Percentiles rank a stretch among this genome's conserved stretches.
These are phyloP conservation scores for Zygotorulaspora mrakii DNA, from an alignment of 1,139 yeast genomes.

Conservation along the genomic window DNA sequence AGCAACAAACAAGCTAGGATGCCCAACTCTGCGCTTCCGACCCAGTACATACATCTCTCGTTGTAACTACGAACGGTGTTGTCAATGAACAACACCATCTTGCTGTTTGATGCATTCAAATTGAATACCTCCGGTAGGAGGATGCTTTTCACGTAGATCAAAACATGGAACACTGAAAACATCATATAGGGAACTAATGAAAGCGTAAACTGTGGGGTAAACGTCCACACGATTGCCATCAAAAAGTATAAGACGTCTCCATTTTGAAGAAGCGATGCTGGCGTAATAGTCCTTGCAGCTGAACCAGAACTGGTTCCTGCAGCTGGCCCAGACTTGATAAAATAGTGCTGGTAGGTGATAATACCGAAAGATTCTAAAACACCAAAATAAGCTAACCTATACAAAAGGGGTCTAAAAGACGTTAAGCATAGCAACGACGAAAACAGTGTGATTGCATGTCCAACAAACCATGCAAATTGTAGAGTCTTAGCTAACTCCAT, in stretches of 20 bases:
- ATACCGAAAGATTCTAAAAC: constrained; percentile 74
- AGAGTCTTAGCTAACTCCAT: constrained; percentile 27
- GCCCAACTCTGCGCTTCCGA: constrained; percentile 67
- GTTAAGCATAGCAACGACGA: constrained; percentile 53
- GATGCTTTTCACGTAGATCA: constrained; percentile 61
- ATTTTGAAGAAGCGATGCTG: constrained; percentile 45
- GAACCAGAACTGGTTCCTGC: no score
- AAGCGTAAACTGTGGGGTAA: constrained; percentile 50
- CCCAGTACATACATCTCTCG: constrained; percentile 65
- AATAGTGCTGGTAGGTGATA: constrained; percentile 55
- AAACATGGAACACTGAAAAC: constrained; percentile 69
- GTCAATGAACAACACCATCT: constrained; percentile 46
- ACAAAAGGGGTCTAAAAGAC: constrained; percentile 50
- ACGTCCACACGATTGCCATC: constrained; percentile 55
- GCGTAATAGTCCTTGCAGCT: constrained; percentile 30
- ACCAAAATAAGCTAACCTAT: constrained; percentile 59
- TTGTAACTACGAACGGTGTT: constrained; percentile 60
- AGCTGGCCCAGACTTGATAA: constrained; percentile 31
- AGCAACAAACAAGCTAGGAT: constrained; percentile 47
- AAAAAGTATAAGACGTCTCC: constrained; percentile 66
- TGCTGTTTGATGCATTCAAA: constrained; percentile 36
- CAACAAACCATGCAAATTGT: constrained; percentile 43
- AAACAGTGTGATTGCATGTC: constrained; percentile 65
- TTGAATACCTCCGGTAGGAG: constrained; percentile 64
- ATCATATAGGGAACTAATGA: constrained; percentile 63